These are phyloP conservation scores for Aspergillus sp. DNA, from an alignment of 2,329 filamentous ascomycete genomes.

Conservation along the genomic window DNA sequence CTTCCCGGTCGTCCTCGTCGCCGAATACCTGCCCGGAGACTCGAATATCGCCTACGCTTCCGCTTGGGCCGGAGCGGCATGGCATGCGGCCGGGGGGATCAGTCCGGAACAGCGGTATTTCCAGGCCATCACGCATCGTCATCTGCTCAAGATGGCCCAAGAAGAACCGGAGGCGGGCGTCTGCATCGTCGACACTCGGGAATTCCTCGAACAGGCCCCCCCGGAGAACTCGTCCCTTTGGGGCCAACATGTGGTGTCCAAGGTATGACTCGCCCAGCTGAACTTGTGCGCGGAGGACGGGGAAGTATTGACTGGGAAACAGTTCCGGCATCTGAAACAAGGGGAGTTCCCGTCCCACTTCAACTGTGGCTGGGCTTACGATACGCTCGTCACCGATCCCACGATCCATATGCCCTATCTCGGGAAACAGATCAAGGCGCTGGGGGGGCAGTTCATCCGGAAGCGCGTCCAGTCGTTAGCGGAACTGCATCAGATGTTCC, in stretches of 20 bases:
- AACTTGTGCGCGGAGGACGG: too few relatives aligned
- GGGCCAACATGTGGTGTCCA: slow-evolving; percentile 28
- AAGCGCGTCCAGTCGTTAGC: slow-evolving; percentile 25
- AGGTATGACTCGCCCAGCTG: slow-evolving; percentile 12
- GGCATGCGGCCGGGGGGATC: slow-evolving; percentile 32
- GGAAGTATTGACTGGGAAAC: not conserved
- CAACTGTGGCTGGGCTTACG: slow-evolving; percentile 27
- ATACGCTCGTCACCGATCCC: slow-evolving; percentile 31
- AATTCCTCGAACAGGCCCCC: slow-evolving; percentile 29
- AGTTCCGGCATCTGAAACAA: slow-evolving; percentile 27
- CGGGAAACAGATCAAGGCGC: slow-evolving; percentile 17
- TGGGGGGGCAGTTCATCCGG: slow-evolving; percentile 29
- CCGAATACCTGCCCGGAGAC: slow-evolving; percentile 31
- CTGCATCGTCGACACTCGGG: slow-evolving; percentile 25
- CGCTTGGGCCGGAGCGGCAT: slow-evolving; percentile 33
- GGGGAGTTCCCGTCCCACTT: slow-evolving; percentile 28
- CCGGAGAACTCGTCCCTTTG: slow-evolving; percentile 26
- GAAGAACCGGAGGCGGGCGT: slow-evolving; percentile 28
- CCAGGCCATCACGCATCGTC: slow-evolving; percentile 28
- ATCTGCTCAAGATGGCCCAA: slow-evolving; percentile 28
- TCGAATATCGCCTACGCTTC: slow-evolving; percentile 31
- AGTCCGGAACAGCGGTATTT: slow-evolving; percentile 27
- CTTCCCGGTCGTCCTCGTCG: slow-evolving; percentile 28
- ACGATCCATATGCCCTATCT: slow-evolving; percentile 32
- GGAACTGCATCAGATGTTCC: slow-evolving; percentile 28